Percentiles rank a stretch among this genome's conserved stretches.
Conservation (phyloP, 768 basidiomycete species). For the Naganishia vishniacii region DNA sequence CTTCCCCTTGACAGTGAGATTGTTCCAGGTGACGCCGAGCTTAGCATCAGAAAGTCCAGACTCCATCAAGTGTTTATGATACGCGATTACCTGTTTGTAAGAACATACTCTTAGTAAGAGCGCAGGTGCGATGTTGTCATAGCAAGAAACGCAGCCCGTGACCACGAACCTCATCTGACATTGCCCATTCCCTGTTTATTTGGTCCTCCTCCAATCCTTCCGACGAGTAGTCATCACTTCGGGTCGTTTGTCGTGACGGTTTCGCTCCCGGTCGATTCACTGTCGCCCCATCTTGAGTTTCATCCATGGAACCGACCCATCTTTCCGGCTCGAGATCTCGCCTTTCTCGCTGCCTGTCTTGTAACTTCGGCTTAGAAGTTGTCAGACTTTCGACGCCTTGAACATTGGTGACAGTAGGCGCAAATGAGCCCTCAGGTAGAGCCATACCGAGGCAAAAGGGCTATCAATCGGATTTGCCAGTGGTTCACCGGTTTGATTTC, state of each 20-base stretch:
- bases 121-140: no score
- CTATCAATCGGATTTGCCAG: no score
- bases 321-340: not conserved
- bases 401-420: not conserved
- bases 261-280: not conserved
- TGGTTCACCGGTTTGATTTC: no score
- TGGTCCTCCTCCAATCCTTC: not conserved
- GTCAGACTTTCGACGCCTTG: not conserved
- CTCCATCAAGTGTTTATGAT: not conserved
- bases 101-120: not conserved
- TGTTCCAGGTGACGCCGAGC: slow-evolving; percentile 15
- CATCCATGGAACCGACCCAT: slow-evolving; percentile 5
- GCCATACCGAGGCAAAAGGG: not conserved
- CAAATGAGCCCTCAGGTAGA: not conserved
- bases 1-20: slow-evolving; percentile 5
- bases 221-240: not conserved
- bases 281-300: not conserved
- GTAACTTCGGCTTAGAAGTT: not conserved
- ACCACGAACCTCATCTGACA: slow-evolving; percentile 2
- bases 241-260: no score
- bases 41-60: slow-evolving; percentile 4
- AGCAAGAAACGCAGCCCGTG: no score
- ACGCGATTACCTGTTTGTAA: not conserved
- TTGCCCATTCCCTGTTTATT: not conserved
- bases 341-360: not conserved